phyloP scores from a whole-genome alignment of 108 stramenopile species.

The Nitzschia sp. region DNA sequence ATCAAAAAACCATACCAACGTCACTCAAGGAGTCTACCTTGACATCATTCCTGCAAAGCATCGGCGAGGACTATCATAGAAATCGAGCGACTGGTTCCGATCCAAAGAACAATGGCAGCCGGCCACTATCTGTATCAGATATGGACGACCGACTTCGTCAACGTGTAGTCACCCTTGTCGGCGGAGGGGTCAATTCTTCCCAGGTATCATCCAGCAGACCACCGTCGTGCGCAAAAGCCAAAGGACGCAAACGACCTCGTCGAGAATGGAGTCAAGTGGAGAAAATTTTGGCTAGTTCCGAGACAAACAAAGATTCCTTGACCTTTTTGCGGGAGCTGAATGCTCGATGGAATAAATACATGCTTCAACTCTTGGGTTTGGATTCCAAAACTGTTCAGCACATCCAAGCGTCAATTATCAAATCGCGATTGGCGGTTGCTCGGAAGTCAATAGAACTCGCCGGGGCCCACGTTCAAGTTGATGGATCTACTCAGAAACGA shows the following conservation, averaged over 20 bases:
- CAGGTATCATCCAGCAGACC: not conserved
- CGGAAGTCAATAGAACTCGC: conserved; percentile 15
- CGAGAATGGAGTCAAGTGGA: conserved; percentile 20
- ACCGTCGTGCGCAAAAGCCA: not conserved
- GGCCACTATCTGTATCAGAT: conserved; percentile 25
- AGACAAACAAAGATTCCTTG: not conserved
- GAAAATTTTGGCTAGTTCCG: not conserved
- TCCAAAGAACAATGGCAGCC: conserved; percentile 38
- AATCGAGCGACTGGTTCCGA: conserved; percentile 17
- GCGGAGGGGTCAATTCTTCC: conserved; percentile 26
- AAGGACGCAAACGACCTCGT: conserved; percentile 10
- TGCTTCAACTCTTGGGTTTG: not conserved
- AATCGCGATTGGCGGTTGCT: not conserved
- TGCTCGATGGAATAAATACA: conserved; percentile 30
- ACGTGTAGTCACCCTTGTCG: conserved; percentile 35
- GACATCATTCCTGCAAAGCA: conserved; percentile 19
- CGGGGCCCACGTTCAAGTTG: conserved; percentile 32
- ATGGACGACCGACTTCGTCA: conserved; percentile 34
- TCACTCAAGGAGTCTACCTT: conserved; percentile 32
- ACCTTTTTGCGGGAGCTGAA: conserved; percentile 22
- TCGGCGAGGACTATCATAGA: conserved; percentile 36
- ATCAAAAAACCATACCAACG: conserved; percentile 12
- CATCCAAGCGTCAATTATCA: not conserved
- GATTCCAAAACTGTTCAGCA: not conserved
- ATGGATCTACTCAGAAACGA: conserved; percentile 9